phyloP scores from a whole-genome alignment of 2,329 filamentous ascomycete genomes.

The Neurospora sp. region DNA sequence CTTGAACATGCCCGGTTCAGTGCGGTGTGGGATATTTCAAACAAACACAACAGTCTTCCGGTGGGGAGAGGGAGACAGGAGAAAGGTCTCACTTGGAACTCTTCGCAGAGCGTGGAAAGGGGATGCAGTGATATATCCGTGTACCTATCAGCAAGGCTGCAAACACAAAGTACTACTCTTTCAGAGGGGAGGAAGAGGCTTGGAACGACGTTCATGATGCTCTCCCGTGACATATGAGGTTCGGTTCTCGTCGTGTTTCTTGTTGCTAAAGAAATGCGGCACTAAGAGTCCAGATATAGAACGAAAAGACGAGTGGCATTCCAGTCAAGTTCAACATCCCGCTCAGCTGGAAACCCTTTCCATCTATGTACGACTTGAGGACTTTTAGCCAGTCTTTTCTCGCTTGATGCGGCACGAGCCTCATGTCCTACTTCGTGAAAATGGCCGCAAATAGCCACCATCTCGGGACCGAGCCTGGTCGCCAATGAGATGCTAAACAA shows the following conservation, averaged over 20 bases:
- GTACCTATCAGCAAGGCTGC: conserved; percentile 12
- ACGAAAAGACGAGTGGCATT: background rate
- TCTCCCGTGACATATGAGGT: background rate
- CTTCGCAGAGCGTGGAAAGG: background rate
- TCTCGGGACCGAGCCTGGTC: background rate
- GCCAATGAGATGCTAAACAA: background rate
- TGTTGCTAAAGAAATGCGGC: background rate
- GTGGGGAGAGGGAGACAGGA: background rate
- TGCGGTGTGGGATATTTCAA: background rate
- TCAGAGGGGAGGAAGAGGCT: background rate
- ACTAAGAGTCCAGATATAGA: background rate
- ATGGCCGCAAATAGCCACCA: background rate
- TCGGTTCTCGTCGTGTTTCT: background rate
- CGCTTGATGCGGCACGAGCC: background rate
- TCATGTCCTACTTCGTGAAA: background rate
- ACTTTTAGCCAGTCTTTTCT: background rate
- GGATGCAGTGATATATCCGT: background rate
- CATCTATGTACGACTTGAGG: background rate
- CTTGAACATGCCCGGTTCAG: background rate
- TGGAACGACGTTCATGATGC: background rate
- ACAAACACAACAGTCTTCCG: background rate
- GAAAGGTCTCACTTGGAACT: background rate
- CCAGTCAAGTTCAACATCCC: background rate
- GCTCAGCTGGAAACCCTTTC: background rate
- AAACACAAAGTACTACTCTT: background rate